phyloP scores from a whole-genome alignment of 176 grass and related monocot genomes.

The Melocanna baccifera region DNA sequence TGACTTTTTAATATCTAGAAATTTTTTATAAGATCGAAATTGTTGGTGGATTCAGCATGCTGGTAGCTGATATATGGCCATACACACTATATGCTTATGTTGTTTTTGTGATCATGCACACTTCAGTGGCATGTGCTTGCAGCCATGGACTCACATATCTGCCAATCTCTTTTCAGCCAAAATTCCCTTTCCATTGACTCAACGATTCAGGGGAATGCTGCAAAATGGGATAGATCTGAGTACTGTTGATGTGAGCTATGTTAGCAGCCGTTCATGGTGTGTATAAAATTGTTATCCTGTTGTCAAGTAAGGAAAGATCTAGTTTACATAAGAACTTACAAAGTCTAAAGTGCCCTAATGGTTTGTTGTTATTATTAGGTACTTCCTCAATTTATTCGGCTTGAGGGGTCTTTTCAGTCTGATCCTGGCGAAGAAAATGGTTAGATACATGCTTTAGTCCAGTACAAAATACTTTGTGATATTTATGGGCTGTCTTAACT shows the following conservation, averaged over 20 bases:
- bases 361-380: conserved; percentile 58
- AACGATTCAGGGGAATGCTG: conserved; percentile 91
- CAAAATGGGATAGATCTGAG: conserved; percentile 99
- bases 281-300: conserved; percentile 7
- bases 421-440: conserved; percentile 99
- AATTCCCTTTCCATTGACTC: conserved; percentile 93
- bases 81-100: neutral
- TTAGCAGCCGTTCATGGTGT: conserved; percentile 98
- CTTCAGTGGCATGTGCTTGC: neutral
- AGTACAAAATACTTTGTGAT: neutral
- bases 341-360: conserved; percentile 3
- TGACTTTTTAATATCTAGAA: neutral
- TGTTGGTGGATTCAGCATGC: neutral
- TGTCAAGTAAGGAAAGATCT: neutral
- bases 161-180: conserved; percentile 59
- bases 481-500: neutral
- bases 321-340: neutral
- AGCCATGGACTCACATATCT: conserved; percentile 10
- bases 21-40: neutral
- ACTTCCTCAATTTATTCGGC: conserved; percentile 98
- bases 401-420: conserved; percentile 97
- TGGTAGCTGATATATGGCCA: neutral
- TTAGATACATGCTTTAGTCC: conserved; percentile 5
- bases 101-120: neutral
- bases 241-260: conserved; percentile 98